Percentiles rank a stretch among this genome's conserved stretches.
Evolutionary conservation across 116 monocot genomes (phyloP).

Genomic region (Iris pallida): DNA sequence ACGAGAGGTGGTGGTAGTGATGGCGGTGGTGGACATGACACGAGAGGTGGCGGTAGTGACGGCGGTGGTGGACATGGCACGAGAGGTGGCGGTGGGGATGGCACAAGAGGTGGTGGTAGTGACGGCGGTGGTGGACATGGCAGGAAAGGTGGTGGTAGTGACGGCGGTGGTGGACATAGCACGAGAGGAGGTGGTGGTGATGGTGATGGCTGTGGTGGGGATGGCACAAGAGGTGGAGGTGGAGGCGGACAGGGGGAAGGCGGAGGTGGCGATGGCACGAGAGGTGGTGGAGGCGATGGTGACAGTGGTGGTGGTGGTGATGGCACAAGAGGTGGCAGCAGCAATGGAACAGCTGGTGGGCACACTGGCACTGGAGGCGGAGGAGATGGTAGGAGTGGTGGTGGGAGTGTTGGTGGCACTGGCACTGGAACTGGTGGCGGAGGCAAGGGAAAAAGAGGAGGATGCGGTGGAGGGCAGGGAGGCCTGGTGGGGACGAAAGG

Average conservation of each 20-base stretch:
- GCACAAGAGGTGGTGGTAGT: neutral
- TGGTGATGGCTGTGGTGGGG: no score
- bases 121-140: slow-evolving; percentile 1
- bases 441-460: neutral
- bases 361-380: neutral
- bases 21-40: slow-evolving; percentile 3
- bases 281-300: no score
- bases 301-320: neutral
- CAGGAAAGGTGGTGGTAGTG: neutral
- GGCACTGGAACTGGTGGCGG: neutral
- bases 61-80: slow-evolving; percentile 4
- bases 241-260: slow-evolving; percentile 1
- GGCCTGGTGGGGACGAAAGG: neutral
- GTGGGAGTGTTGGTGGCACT: neutral
- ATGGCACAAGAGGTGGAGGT: neutral
- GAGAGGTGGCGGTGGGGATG: neutral
- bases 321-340: neutral
- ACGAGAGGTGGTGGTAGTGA: neutral
- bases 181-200: neutral
- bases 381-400: neutral
- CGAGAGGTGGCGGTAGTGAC: slow-evolving; percentile 1
- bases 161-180: neutral
- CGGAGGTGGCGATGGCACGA: neutral
- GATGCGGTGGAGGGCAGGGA: neutral
- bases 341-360: neutral